Evolutionary conservation across 352 stramenopile species (phyloP), one percentile per base, ranked within the genome.

Genomic region (Globisporangium heterothallicum): DNA sequence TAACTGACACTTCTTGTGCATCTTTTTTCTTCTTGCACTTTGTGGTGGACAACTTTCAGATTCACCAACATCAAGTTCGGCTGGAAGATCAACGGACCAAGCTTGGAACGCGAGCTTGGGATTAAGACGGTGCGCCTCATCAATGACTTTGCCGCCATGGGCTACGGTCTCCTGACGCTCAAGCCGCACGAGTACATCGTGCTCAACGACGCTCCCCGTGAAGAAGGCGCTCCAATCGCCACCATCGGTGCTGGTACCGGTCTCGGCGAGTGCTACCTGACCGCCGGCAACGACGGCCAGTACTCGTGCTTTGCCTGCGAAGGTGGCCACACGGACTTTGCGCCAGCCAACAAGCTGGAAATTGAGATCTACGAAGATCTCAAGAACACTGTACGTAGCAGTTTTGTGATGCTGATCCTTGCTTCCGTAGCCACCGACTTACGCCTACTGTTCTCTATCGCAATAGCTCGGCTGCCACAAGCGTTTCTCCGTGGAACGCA

Each of bases 91-190:
- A 84, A 95, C 57, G 88, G 88, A 21, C 68, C 74, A 14, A 58
- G 68, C n/a, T 61, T 97, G 21, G 68, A 91, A 58, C 68, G 64
- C n/a, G 78, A 88, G 70, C 66, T 91, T 42, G 84, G 73, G 42
- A 96, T 98, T 59, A 66, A 74, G 32, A 76, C 68, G 6, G 92
- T 97, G 48, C 86, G 86, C 41, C 83, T 98, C 29, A 96, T 98
- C 46, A 98, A 98, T 64, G 96, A 99, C 70, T 98, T 99, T 73
- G 93, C 96, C 0, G 96, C 93, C 25, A 96, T 98, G 68, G 96
- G 96, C 41, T 99, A 98, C 71, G 96, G 96, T 14, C 79, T 98
- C 29, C 72, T 99, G 4, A 98, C 96, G 50, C 70, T 99, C 22
- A 86, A 97, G 66, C 68, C 83, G 34, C 76, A 97, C 45, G 86